Evolutionary conservation across 169 alveolate genomes (phyloP).

Genomic region (Plasmodium adleri): DNA sequence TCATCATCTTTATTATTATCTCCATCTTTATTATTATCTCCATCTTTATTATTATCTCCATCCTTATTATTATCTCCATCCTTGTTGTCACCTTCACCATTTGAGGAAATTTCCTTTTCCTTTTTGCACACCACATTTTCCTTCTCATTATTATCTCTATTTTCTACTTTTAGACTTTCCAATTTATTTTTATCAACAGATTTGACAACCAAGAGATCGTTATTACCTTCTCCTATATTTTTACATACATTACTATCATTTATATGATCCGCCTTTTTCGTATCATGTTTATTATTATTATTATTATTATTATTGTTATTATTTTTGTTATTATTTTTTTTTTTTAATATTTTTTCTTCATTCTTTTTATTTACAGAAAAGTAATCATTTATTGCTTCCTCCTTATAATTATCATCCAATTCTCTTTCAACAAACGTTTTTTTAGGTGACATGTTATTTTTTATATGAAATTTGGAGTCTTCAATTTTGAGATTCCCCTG

Average conservation of each 20-base stretch:
- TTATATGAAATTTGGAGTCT: conserved; percentile 1
- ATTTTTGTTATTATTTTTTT: neutral
- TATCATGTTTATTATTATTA: neutral
- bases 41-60: neutral
- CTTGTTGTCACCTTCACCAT: neutral
- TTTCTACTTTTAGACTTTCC: no score
- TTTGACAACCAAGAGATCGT: no score
- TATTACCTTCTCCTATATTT: no score
- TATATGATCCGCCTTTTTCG: no score
- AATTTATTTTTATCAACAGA: no score
- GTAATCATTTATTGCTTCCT: conserved; percentile 57
- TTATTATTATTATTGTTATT: neutral
- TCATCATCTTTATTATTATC: neutral
- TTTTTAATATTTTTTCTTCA: neutral
- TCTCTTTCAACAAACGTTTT: conserved; percentile 40
- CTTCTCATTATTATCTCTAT: neutral
- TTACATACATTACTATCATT: no score
- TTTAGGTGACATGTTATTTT: neutral
- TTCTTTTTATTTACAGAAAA: neutral
- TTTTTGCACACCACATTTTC: no score
- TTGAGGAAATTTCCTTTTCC: neutral
- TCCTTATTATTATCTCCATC: neutral
- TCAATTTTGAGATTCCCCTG: conserved; percentile 5
- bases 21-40: neutral
- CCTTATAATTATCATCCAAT: conserved; percentile 46